phyloP scores from a whole-genome alignment of 1,284 basidiomycete species.

The Trametes versicolor region DNA sequence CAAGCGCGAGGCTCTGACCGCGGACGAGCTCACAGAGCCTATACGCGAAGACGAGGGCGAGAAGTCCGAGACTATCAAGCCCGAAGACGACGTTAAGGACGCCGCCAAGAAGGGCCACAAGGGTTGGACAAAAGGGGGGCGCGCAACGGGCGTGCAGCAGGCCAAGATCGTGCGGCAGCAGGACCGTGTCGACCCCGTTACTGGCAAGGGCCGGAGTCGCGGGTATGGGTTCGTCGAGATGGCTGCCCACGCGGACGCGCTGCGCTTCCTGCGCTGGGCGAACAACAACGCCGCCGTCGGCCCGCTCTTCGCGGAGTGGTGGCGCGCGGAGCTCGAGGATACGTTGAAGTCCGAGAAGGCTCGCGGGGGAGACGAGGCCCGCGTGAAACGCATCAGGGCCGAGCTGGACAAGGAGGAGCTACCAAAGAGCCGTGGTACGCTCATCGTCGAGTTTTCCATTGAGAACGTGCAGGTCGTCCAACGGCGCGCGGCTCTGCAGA shows the following conservation, averaged over 20 bases:
- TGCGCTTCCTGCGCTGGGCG: conserved; percentile 92
- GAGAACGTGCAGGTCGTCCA: conserved; percentile 93
- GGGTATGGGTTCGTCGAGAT: conserved; percentile 98
- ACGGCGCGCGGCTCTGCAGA: conserved; percentile 62
- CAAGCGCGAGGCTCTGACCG: conserved; percentile 66
- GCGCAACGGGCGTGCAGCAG: conserved; percentile 80
- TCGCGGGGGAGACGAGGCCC: conserved; percentile 56
- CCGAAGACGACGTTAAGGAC: conserved; percentile 44
- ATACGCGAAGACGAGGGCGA: conserved; percentile 40
- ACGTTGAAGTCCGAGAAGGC: conserved; percentile 68
- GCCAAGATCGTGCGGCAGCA: conserved; percentile 89
- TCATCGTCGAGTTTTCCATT: conserved; percentile 93
- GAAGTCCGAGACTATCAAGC: conserved; percentile 40
- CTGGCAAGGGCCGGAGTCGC: conserved; percentile 87
- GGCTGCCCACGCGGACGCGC: conserved; percentile 86
- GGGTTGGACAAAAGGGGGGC: conserved; percentile 50
- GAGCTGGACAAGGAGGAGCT: conserved; percentile 61
- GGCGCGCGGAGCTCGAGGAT: conserved; percentile 82
- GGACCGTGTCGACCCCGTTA: conserved; percentile 89
- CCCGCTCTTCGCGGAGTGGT: conserved; percentile 80
- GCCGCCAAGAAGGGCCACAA: conserved; percentile 33
- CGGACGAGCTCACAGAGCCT: conserved; percentile 74
- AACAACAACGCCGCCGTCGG: conserved; percentile 87
- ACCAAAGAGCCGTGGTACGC: conserved; percentile 62
- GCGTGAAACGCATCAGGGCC: conserved; percentile 67